phyloP scores from a whole-genome alignment of 108 stramenopile genomes.

The Nitzschia sp. region DNA sequence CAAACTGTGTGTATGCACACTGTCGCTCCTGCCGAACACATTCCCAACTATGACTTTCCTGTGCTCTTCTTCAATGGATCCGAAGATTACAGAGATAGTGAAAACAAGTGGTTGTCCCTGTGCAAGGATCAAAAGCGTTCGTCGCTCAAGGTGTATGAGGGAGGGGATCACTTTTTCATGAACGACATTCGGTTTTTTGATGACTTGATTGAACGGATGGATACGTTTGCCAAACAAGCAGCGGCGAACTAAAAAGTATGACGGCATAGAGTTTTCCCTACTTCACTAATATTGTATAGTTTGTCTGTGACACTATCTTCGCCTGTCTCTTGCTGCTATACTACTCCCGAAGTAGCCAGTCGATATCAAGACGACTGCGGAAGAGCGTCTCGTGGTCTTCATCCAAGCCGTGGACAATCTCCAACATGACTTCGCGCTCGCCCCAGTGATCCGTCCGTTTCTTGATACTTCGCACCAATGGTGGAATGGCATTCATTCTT shows the following conservation, averaged over 20 bases:
- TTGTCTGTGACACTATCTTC: not conserved
- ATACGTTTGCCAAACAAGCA: slow-evolving; percentile 35
- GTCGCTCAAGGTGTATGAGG: slow-evolving; percentile 59
- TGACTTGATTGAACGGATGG: slow-evolving; percentile 48
- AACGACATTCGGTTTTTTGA: slow-evolving; percentile 58
- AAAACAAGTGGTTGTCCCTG: slow-evolving; percentile 52
- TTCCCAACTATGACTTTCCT: slow-evolving; percentile 46
- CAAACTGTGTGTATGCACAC: slow-evolving; percentile 52
- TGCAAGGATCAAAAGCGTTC: slow-evolving; percentile 43
- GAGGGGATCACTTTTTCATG: slow-evolving; percentile 64
- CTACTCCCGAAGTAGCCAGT: slow-evolving; percentile 8
- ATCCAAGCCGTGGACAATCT: not conserved
- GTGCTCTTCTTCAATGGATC: slow-evolving; percentile 61
- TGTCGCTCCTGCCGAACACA: slow-evolving; percentile 51
- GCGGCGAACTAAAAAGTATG: too few species aligned
- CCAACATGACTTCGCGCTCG: not conserved
- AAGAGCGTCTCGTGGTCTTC: not conserved
- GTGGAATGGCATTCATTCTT: slow-evolving; percentile 46
- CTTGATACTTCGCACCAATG: slow-evolving; percentile 56
- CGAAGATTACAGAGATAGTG: slow-evolving; percentile 63
- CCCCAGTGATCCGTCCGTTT: slow-evolving; percentile 55
- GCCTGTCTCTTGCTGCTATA: too few species aligned
- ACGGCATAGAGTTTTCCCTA: too few species aligned
- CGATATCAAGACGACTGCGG: not conserved
- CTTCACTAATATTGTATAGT: not conserved